phyloP scores from a whole-genome alignment of 805 yeast genomes.

The Danielia oregonensis region DNA sequence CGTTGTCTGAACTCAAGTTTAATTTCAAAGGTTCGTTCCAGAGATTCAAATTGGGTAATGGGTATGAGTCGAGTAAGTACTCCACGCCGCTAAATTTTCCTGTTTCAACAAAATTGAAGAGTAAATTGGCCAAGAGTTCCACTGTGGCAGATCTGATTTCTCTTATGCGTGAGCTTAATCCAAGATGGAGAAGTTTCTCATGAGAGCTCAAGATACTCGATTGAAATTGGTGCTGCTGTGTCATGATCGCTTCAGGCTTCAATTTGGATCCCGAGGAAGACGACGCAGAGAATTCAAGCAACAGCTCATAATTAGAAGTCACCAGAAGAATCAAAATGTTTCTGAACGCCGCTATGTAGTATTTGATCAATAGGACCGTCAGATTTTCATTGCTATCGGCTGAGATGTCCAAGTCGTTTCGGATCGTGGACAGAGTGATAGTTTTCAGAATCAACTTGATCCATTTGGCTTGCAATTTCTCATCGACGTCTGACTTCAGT shows the following conservation, averaged over 20 bases:
- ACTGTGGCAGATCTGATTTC: slow-evolving; percentile 37
- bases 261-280: slow-evolving; percentile 35
- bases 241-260: slow-evolving; percentile 41
- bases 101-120: slow-evolving; percentile 36
- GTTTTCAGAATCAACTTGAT: slow-evolving; percentile 29
- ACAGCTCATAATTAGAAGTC: slow-evolving; percentile 34
- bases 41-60: slow-evolving; percentile 26
- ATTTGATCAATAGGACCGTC: slow-evolving; percentile 26
- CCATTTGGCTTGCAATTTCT: slow-evolving; percentile 35
- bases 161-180: slow-evolving; percentile 28
- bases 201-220: slow-evolving; percentile 22
- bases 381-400: slow-evolving; percentile 1
- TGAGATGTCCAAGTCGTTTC: slow-evolving; percentile 10
- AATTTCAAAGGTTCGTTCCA: slow-evolving; percentile 26
- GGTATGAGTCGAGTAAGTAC: slow-evolving; percentile 29
- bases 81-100: slow-evolving; percentile 35
- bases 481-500: slow-evolving; percentile 37
- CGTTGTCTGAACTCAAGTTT: slow-evolving; percentile 18
- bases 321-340: slow-evolving; percentile 31
- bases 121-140: slow-evolving; percentile 31
- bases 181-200: slow-evolving; percentile 27
- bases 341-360: slow-evolving; percentile 30
- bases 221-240: slow-evolving; percentile 38
- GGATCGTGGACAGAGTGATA: slow-evolving; percentile 18
- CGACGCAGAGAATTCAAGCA: slow-evolving; percentile 34